Conservation (phyloP, 164 flowering plant species). For the Chimonanthus praecox region DNA sequence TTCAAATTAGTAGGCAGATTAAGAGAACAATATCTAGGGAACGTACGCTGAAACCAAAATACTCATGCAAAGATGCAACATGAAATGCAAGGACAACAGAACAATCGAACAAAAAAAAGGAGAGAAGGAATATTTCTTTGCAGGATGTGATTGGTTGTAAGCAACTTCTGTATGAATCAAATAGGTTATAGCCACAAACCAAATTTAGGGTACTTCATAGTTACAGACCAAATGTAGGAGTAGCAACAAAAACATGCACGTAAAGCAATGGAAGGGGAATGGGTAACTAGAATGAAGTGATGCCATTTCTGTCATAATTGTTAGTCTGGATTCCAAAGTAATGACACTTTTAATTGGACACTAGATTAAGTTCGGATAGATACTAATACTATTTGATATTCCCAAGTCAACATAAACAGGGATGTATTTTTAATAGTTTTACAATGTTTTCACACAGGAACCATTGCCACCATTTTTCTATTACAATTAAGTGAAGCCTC, state of each 20-base stretch:
- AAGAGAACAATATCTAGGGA: not conserved
- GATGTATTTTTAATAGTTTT: too few relatives aligned
- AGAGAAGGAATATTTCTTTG: not conserved
- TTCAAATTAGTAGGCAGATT: slow-evolving; percentile 1
- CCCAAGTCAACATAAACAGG: too few relatives aligned
- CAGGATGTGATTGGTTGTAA: not conserved
- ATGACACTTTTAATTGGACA: too few relatives aligned
- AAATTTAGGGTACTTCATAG: not conserved
- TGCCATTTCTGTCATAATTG: too few relatives aligned
- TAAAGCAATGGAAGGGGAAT: too few relatives aligned
- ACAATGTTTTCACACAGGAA: too few relatives aligned
- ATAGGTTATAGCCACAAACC: not conserved
- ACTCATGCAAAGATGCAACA: not conserved
- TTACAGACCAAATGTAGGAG: too few relatives aligned
- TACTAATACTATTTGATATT: too few relatives aligned
- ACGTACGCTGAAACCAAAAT: not conserved
- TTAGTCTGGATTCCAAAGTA: too few relatives aligned
- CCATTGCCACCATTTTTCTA: not conserved
- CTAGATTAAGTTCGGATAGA: too few relatives aligned
- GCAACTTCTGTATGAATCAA: not conserved
- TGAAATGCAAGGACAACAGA: not conserved
- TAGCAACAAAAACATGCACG: too few relatives aligned
- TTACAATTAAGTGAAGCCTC: not conserved
- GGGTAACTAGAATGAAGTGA: too few relatives aligned
- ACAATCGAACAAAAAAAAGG: not conserved